Conservation (phyloP, 1,139 yeast genomes). For the Candida gigantensis region DNA sequence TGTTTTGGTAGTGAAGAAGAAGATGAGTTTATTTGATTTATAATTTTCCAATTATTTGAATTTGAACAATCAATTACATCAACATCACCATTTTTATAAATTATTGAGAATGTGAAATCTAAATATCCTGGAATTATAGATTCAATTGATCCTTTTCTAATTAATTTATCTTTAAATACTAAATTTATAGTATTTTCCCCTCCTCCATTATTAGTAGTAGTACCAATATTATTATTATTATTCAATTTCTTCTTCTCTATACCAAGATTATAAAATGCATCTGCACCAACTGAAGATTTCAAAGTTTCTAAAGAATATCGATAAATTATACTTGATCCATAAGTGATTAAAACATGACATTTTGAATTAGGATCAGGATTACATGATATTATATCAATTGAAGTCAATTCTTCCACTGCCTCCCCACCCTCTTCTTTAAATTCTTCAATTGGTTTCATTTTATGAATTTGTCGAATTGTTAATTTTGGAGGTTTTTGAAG, state of each 20-base stretch:
- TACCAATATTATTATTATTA: too few relatives aligned
- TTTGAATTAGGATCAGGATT: constrained; percentile 34
- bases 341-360: constrained; percentile 41
- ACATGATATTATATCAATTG: constrained; percentile 48
- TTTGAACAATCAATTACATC: constrained; percentile 42
- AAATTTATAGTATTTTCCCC: constrained; percentile 16
- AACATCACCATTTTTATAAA: constrained; percentile 43
- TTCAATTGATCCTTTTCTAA: constrained; percentile 22
- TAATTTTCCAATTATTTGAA: constrained; percentile 31
- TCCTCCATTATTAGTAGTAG: constrained; percentile 5
- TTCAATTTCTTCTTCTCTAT: constrained; percentile 22
- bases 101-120: constrained; percentile 27
- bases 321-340: constrained; percentile 24
- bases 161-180: constrained; percentile 25
- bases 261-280: constrained; percentile 38
- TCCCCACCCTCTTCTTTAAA: constrained; percentile 20
- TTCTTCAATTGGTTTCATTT: constrained; percentile 27
- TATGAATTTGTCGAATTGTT: constrained; percentile 24
- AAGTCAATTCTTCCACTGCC: constrained; percentile 17
- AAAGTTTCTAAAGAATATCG: constrained; percentile 34
- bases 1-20: too few relatives aligned
- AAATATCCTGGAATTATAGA: constrained; percentile 23
- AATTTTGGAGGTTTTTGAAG: constrained; percentile 29
- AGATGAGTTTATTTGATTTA: constrained; percentile 16
- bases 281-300: constrained; percentile 19